Percentiles rank a stretch among this genome's conserved stretches.
Conservation (phyloP, 257 asterid species). For the Eucommia ulmoides region DNA sequence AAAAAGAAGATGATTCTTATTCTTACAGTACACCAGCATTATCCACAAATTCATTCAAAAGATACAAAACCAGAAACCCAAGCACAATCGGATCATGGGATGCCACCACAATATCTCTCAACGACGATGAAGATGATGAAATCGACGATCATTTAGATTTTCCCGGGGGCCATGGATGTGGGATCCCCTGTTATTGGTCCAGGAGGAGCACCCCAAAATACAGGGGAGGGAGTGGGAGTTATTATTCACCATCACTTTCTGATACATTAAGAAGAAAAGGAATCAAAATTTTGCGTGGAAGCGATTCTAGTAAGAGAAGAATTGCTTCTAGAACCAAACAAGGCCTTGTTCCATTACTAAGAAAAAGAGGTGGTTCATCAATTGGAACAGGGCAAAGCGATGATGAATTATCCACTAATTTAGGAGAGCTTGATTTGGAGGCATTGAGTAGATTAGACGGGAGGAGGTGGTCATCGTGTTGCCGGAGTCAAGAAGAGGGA, state of each 20-base stretch:
- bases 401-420: conserved; percentile 64
- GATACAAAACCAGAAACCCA: conserved; percentile 43
- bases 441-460: conserved; percentile 75
- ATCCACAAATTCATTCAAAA: conserved; percentile 65
- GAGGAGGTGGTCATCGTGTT: conserved; percentile 77
- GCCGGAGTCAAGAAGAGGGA: conserved; percentile 61
- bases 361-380: conserved; percentile 41
- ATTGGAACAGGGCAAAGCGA: conserved; percentile 48
- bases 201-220: conserved; percentile 87
- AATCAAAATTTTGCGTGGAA: conserved; percentile 60
- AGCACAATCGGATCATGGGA: conserved; percentile 88
- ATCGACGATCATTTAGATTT: conserved; percentile 75
- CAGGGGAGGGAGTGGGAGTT: conserved; percentile 52
- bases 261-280: conserved; percentile 87
- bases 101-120: conserved; percentile 59
- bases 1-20: conserved; percentile 67
- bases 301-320: conserved; percentile 55
- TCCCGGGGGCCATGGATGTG: conserved; percentile 80
- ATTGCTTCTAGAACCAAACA: conserved; percentile 33
- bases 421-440: conserved; percentile 80
- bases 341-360: conserved; percentile 63
- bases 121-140: conserved; percentile 81
- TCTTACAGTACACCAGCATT: conserved; percentile 67
- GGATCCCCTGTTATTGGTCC: conserved; percentile 95
- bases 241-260: conserved; percentile 80